Evolutionary conservation across 805 yeast species (phyloP).

Genomic region (Candida yuanshanica): DNA sequence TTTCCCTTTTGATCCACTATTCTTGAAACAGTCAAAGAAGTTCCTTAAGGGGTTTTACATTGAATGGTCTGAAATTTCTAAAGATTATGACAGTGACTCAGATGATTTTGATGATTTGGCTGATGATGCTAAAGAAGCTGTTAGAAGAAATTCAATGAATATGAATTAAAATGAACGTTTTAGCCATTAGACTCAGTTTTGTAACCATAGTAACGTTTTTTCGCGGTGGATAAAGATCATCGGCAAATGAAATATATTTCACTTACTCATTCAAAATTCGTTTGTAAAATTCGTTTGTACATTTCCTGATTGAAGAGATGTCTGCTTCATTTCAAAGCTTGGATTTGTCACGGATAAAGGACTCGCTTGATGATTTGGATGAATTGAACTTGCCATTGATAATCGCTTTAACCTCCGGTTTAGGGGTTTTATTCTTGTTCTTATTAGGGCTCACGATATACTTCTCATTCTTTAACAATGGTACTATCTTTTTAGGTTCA

Average conservation of each 20-base stretch:
- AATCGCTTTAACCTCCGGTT: constrained; percentile 31
- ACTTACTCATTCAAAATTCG: too few relatives aligned
- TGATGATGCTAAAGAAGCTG: constrained; percentile 17
- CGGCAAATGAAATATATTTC: too few relatives aligned
- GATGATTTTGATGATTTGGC: constrained; percentile 40
- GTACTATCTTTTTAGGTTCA: constrained; percentile 25
- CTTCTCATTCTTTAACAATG: constrained; percentile 27
- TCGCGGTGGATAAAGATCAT: too few relatives aligned
- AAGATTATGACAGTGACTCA: constrained; percentile 42
- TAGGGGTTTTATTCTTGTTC: constrained; percentile 30
- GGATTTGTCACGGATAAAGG: not conserved
- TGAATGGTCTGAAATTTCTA: constrained; percentile 81
- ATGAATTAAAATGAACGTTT: not conserved
- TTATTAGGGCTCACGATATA: constrained; percentile 24
- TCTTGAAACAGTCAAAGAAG: constrained; percentile 55
- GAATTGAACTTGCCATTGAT: constrained; percentile 30
- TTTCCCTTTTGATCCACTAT: constrained; percentile 92
- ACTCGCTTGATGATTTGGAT: constrained; percentile 11
- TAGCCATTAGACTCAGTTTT: not conserved
- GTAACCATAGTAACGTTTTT: not conserved
- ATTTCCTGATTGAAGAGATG: not conserved
- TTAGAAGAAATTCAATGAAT: constrained; percentile 17
- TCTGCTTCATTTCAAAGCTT: not conserved
- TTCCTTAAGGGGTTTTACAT: constrained; percentile 55
- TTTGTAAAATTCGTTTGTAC: too few relatives aligned